Evolutionary conservation across 345 rosid genomes (phyloP).

Genomic region (Reutealis trisperma): DNA sequence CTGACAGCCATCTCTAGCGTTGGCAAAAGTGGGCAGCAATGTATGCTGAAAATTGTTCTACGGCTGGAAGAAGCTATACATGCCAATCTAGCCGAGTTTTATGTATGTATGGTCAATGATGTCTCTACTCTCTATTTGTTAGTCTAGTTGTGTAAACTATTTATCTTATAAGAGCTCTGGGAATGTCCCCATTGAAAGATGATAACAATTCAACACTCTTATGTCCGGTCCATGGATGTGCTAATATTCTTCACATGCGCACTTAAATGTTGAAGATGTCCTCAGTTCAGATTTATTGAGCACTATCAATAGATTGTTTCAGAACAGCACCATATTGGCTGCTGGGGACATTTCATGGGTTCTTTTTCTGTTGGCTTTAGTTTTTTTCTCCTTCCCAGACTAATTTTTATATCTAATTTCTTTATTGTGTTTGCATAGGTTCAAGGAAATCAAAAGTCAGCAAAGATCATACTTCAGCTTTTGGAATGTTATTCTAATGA

Average conservation of each 20-base stretch:
- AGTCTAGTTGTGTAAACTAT: neutral
- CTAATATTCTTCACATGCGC: neutral
- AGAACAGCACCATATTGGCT: neutral
- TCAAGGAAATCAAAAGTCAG: constrained; percentile 53
- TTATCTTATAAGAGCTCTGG: constrained; percentile 12
- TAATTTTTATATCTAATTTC: constrained; percentile 2
- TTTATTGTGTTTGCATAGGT: constrained; percentile 44
- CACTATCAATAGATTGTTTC: constrained; percentile 1
- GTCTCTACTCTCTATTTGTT: constrained; percentile 8
- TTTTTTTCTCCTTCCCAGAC: neutral
- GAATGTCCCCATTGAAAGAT: constrained; percentile 8
- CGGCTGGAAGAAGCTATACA: constrained; percentile 61
- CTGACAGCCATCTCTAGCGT: constrained; percentile 65
- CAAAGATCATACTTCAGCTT: constrained; percentile 51
- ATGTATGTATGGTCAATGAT: constrained; percentile 50
- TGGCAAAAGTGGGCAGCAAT: constrained; percentile 52
- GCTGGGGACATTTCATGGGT: neutral
- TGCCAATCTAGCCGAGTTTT: constrained; percentile 56
- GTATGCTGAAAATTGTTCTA: constrained; percentile 60
- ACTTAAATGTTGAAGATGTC: neutral
- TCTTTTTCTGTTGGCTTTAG: neutral
- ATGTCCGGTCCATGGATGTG: neutral
- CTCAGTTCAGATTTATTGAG: neutral
- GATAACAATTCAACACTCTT: constrained; percentile 12
- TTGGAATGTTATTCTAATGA: constrained; percentile 68